Evolutionary conservation across 768 basidiomycete species (phyloP).

Genomic region (Macrolepiota albuminosa): DNA sequence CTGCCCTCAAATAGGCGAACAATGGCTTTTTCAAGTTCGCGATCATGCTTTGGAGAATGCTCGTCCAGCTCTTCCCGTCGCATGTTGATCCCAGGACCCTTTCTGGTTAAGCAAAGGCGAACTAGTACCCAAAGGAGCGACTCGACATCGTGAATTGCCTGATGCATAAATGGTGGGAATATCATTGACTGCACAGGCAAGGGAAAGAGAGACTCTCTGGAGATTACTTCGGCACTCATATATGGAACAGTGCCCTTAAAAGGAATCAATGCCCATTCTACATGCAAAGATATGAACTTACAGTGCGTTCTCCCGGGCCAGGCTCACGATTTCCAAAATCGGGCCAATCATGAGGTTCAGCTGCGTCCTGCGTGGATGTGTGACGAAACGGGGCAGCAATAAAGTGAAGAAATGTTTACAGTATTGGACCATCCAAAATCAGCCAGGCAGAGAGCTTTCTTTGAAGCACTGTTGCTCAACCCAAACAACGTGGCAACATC

Average conservation of each 20-base stretch:
- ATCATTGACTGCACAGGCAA: no score
- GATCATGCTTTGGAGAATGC: background rate
- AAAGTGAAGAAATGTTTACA: background rate
- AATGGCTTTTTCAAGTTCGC: background rate
- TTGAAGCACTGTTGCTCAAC: background rate
- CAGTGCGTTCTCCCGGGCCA: background rate
- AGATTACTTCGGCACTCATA: background rate
- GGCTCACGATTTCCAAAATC: background rate
- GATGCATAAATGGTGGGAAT: no score
- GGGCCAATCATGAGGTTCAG: background rate
- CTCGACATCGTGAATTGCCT: constrained; percentile 17
- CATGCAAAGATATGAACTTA: background rate
- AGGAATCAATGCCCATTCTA: background rate
- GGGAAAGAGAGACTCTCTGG: background rate
- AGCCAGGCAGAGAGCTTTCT: background rate
- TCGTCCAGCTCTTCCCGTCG: background rate
- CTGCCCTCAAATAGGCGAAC: background rate
- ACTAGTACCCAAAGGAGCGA: constrained; percentile 19
- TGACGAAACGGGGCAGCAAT: background rate
- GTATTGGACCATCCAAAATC: background rate
- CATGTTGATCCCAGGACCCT: constrained; percentile 12
- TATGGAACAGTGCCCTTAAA: background rate
- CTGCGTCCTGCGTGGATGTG: background rate
- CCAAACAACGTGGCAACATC: background rate
- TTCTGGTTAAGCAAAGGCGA: constrained; percentile 14